Percentiles rank a stretch among this genome's conserved stretches.
Evolutionary conservation across 306 rosid genomes (phyloP).

Genomic region (Cicer chorassanicum): DNA sequence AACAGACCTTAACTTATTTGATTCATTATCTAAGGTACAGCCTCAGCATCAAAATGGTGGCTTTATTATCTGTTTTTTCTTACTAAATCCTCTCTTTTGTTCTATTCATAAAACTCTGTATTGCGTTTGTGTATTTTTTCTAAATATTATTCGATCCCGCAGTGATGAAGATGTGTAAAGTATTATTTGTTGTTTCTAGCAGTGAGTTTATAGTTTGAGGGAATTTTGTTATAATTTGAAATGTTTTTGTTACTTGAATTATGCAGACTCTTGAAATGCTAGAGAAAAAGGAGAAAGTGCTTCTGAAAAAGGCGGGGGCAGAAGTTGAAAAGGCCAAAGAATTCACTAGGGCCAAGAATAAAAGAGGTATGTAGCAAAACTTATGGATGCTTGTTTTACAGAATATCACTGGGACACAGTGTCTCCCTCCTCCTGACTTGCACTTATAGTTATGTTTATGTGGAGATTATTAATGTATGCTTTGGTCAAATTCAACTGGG

Average conservation of each 20-base stretch:
- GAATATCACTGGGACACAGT: not conserved
- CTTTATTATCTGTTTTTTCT: constrained; percentile 3
- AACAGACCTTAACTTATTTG: not conserved
- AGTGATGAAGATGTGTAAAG: not conserved
- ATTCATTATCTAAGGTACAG: not conserved
- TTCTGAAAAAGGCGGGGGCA: constrained; percentile 67
- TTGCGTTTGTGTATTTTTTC: not conserved
- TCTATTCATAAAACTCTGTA: not conserved
- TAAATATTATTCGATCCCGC: not conserved
- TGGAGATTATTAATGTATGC: constrained; percentile 14
- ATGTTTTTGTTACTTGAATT: constrained; percentile 36
- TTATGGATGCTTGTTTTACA: constrained; percentile 24
- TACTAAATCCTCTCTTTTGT: not conserved
- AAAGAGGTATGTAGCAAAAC: constrained; percentile 65
- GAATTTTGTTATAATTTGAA: not conserved
- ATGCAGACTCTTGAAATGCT: constrained; percentile 94
- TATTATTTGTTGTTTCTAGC: not conserved
- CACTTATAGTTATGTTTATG: not conserved
- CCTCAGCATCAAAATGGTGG: not conserved
- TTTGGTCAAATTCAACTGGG: constrained; percentile 7
- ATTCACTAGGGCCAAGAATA: constrained; percentile 80
- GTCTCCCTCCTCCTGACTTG: not conserved
- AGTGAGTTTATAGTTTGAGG: constrained; percentile 19
- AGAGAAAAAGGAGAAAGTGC: constrained; percentile 93
- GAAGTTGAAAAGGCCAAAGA: constrained; percentile 96